phyloP scores from a whole-genome alignment of 257 asterid genomes.

The Plectranthus barbatus region DNA sequence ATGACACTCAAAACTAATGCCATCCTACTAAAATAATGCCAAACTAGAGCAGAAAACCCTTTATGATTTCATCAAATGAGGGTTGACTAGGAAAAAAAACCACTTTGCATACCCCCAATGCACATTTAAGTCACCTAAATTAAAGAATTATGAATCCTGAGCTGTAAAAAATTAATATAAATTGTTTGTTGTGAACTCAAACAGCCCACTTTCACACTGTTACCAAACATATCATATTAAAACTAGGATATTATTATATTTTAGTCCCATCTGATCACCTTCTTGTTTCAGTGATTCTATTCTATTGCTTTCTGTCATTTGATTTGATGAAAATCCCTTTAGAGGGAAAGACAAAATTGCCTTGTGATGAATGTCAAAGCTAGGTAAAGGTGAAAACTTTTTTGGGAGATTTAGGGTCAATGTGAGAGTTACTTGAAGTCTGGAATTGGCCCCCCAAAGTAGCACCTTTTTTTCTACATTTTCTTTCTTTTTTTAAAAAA shows the following conservation, averaged over 20 bases:
- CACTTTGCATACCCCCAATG: constrained; percentile 44
- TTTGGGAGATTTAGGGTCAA: constrained; percentile 32
- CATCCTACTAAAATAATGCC: constrained; percentile 15
- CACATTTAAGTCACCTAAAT: constrained; percentile 38
- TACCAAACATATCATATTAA: no score
- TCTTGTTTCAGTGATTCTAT: constrained; percentile 39
- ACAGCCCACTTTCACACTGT: no score
- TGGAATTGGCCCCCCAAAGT: constrained; percentile 27
- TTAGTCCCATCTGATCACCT: constrained; percentile 29
- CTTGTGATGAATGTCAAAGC: constrained; percentile 36
- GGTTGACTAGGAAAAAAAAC: constrained; percentile 44
- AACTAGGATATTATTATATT: not conserved
- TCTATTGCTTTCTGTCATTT: constrained; percentile 23
- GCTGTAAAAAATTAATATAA: constrained; percentile 16
- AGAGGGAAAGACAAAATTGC: constrained; percentile 26
- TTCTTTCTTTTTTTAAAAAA: no score
- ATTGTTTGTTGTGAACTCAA: no score
- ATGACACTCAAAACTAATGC: constrained; percentile 17
- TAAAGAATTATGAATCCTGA: constrained; percentile 18
- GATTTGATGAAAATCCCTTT: constrained; percentile 14
- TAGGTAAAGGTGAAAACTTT: constrained; percentile 13
- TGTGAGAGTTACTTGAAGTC: constrained; percentile 12
- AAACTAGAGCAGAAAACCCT: constrained; percentile 9
- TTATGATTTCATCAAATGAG: constrained; percentile 30
- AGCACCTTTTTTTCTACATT: constrained; percentile 9